These are phyloP conservation scores for Penicillium sp. DNA, from an alignment of 2,329 filamentous ascomycete genomes.

Conservation along the genomic window DNA sequence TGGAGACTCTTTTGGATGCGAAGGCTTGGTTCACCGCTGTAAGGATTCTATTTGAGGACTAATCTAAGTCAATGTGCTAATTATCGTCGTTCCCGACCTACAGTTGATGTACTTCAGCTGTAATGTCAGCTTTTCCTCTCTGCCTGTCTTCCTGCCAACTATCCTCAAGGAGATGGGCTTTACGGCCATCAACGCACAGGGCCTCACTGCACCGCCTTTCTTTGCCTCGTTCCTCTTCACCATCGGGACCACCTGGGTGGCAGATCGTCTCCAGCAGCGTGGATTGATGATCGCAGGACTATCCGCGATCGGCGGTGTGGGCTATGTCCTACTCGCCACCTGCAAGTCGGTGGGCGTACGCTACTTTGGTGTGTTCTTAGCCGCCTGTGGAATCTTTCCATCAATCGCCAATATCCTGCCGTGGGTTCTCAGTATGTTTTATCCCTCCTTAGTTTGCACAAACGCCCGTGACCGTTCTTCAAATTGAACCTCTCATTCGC, in stretches of 20 bases:
- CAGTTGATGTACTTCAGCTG: conserved; percentile 61
- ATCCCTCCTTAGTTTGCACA: neutral
- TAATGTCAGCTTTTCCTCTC: conserved; percentile 66
- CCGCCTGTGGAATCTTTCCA: conserved; percentile 65
- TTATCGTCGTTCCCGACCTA: neutral
- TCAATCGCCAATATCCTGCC: conserved; percentile 71
- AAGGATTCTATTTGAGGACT: conserved; percentile 16
- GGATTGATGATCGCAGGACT: conserved; percentile 61
- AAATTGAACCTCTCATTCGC: neutral
- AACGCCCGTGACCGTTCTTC: neutral
- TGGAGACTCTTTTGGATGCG: conserved; percentile 46
- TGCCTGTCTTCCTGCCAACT: conserved; percentile 66
- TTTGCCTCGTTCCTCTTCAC: conserved; percentile 67
- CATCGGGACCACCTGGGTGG: conserved; percentile 62
- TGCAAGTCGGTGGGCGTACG: conserved; percentile 52
- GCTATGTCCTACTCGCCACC: conserved; percentile 67
- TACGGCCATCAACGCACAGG: conserved; percentile 66
- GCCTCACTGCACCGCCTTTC: conserved; percentile 71
- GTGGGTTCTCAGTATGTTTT: conserved; percentile 58
- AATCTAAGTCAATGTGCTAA: neutral
- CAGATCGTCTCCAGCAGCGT: conserved; percentile 67
- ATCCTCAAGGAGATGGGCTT: conserved; percentile 70
- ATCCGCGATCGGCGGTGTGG: conserved; percentile 60
- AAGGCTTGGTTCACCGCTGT: conserved; percentile 54
- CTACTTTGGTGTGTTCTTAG: conserved; percentile 58